These are phyloP conservation scores for Cynanchum wilfordii DNA, from an alignment of 257 asterid species.

Conservation along the genomic window DNA sequence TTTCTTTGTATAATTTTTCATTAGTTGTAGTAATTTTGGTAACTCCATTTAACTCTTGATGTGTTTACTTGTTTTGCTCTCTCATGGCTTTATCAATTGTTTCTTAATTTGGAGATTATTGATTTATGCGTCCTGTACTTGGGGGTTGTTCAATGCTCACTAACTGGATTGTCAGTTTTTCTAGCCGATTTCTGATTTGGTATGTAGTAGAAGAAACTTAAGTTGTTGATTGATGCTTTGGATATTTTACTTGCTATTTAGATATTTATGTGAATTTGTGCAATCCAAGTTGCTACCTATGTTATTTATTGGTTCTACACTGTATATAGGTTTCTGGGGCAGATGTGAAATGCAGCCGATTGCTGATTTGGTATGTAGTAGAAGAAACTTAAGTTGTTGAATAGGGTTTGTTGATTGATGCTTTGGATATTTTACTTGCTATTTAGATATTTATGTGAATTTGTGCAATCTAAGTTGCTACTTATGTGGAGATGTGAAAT, in stretches of 20 bases:
- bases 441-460: not conserved
- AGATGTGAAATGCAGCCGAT: too few species aligned
- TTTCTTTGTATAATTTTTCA: not conserved
- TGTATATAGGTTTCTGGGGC: not conserved
- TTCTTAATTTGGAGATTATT: not conserved
- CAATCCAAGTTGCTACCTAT: not conserved
- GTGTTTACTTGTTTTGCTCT: not conserved
- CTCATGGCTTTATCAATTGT: constrained; percentile 5
- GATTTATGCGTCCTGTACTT: not conserved
- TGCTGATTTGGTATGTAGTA: not conserved
- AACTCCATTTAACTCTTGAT: not conserved
- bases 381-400: not conserved
- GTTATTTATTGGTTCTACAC: not conserved
- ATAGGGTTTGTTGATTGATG: too few species aligned
- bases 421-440: constrained; percentile 2
- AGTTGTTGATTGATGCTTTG: constrained; percentile 1
- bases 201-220: not conserved
- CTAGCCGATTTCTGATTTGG: not conserved
- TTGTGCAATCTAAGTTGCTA: not conserved
- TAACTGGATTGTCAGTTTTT: not conserved
- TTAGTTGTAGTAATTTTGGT: not conserved
- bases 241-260: not conserved
- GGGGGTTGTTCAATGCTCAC: not conserved
- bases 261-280: not conserved
- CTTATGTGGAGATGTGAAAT: not conserved